These are phyloP conservation scores for Olyra latifolia DNA, from an alignment of 176 grass and related monocot species.

Conservation along the genomic window DNA sequence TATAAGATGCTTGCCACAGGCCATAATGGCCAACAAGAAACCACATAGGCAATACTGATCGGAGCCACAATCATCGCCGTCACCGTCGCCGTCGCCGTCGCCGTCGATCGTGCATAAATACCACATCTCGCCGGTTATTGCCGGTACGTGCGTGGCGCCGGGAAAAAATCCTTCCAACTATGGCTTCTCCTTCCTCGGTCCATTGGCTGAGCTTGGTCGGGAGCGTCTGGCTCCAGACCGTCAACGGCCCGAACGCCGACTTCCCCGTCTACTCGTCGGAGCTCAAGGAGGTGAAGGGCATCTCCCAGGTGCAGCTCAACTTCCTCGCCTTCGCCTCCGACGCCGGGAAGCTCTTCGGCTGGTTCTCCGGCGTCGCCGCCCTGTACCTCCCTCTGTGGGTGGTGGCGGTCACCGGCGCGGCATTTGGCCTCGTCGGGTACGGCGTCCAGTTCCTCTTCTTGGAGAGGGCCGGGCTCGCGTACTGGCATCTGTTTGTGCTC, in stretches of 20 bases:
- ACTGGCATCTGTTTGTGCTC: constrained; percentile 85
- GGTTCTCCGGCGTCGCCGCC: constrained; percentile 75
- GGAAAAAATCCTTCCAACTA: constrained; percentile 16
- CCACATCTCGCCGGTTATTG: not conserved
- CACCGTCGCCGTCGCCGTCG: constrained; percentile 36
- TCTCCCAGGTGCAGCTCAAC: constrained; percentile 90
- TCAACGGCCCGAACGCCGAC: constrained; percentile 91
- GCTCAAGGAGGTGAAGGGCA: constrained; percentile 73
- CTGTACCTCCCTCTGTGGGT: constrained; percentile 71
- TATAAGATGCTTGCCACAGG: constrained; percentile 34
- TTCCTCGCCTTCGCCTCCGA: constrained; percentile 95
- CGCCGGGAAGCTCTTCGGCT: constrained; percentile 88
- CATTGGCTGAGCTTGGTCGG: constrained; percentile 91
- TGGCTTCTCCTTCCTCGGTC: constrained; percentile 55
- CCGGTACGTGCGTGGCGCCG: constrained; percentile 5
- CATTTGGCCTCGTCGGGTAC: constrained; percentile 72
- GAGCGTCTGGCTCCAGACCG: constrained; percentile 87
- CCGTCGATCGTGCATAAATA: constrained; percentile 41
- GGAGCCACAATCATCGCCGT: constrained; percentile 41
- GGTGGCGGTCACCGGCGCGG: constrained; percentile 59
- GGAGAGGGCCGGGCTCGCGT: constrained; percentile 43
- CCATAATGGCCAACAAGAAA: constrained; percentile 63
- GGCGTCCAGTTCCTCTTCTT: constrained; percentile 89
- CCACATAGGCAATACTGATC: constrained; percentile 35
- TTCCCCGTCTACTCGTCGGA: constrained; percentile 94